Conservation (phyloP, 805 yeast genomes). For the Spathaspora girioi region DNA sequence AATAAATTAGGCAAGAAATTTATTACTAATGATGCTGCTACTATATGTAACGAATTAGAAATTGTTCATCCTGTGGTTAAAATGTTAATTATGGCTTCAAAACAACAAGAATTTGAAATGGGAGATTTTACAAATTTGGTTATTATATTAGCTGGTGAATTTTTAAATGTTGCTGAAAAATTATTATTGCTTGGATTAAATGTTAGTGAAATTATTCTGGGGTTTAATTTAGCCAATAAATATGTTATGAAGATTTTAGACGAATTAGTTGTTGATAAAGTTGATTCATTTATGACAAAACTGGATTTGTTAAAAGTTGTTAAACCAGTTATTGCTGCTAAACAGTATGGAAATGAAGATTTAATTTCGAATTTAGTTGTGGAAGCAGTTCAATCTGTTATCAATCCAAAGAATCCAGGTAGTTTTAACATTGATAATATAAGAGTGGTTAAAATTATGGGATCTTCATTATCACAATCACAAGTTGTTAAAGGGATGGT, state of each 20-base stretch:
- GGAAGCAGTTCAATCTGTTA: slow-evolving; percentile 76
- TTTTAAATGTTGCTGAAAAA: slow-evolving; percentile 82
- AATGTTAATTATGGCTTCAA: slow-evolving; percentile 90
- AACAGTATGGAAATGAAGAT: slow-evolving; percentile 88
- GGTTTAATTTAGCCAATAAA: slow-evolving; percentile 83
- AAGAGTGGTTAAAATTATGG: slow-evolving; percentile 96
- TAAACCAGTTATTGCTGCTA: slow-evolving; percentile 86
- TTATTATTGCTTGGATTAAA: slow-evolving; percentile 80
- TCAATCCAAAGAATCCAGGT: slow-evolving; percentile 61
- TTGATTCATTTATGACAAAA: slow-evolving; percentile 50
- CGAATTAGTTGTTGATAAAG: slow-evolving; percentile 55
- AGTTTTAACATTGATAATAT: slow-evolving; percentile 87
- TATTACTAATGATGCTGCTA: slow-evolving; percentile 96
- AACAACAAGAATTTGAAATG: slow-evolving; percentile 96
- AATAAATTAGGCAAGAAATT: slow-evolving; percentile 82
- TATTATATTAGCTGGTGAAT: slow-evolving; percentile 87
- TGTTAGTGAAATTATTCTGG: slow-evolving; percentile 90
- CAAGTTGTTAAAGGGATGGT: slow-evolving; percentile 95
- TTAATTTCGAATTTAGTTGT: slow-evolving; percentile 71
- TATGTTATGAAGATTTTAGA: slow-evolving; percentile 69
- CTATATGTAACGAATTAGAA: slow-evolving; percentile 89
- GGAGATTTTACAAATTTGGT: slow-evolving; percentile 96
- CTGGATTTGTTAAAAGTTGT: slow-evolving; percentile 66
- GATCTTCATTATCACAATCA: slow-evolving; percentile 69
- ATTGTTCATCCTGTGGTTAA: slow-evolving; percentile 97